Percentiles rank a stretch among this genome's conserved stretches.
These are phyloP conservation scores for Amaranthus palmeri DNA, from an alignment of 148 eudicot species.

Conservation along the genomic window DNA sequence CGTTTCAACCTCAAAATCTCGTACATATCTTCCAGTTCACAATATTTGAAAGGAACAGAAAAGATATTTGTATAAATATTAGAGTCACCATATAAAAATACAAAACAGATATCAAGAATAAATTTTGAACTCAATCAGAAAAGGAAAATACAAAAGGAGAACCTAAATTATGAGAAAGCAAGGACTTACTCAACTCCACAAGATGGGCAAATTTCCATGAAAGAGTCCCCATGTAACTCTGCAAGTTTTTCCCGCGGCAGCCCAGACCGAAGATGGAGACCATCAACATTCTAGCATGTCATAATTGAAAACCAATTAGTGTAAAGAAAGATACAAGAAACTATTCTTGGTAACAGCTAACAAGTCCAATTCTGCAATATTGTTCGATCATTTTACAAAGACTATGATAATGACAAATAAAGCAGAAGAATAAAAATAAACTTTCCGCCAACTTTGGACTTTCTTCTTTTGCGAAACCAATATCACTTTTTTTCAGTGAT, in stretches of 20 bases:
- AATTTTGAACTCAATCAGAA: neutral
- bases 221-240: constrained; percentile 92
- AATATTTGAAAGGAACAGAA: constrained; percentile 5
- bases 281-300: constrained; percentile 75
- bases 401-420: neutral
- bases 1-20: constrained; percentile 96
- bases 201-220: constrained; percentile 79
- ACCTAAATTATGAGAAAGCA: constrained; percentile 17
- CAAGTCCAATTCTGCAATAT: neutral
- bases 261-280: constrained; percentile 96
- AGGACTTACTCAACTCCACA: constrained; percentile 83
- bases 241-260: constrained; percentile 81
- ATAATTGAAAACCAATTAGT: constrained; percentile 9
- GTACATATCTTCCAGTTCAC: constrained; percentile 58
- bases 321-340: constrained; percentile 13
- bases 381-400: neutral
- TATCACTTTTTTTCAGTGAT: no score
- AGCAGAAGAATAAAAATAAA: neutral
- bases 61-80: constrained; percentile 10
- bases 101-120: constrained; percentile 3
- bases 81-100: neutral
- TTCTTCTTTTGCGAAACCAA: no score
- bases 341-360: neutral
- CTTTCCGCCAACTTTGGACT: no score
- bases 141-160: constrained; percentile 1